Conservation (phyloP, 1,139 yeast species). For the Diutina ranongensis region DNA sequence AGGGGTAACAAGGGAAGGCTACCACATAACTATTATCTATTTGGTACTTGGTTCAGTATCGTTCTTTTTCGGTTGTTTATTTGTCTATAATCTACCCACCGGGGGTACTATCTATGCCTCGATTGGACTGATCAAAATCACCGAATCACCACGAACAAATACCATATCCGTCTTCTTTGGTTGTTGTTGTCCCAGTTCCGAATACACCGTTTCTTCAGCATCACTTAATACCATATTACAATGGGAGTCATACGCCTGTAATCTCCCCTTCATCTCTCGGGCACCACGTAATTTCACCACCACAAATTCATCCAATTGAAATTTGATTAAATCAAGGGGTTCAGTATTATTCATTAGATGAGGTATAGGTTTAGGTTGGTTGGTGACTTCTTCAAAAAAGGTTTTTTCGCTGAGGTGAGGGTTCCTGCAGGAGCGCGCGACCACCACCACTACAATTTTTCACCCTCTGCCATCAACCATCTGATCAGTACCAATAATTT, state of each 20-base stretch:
- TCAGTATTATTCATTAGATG: slow-evolving; percentile 8
- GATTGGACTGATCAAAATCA: slow-evolving; percentile 57
- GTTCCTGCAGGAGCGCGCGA: slow-evolving; percentile 2
- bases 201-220: slow-evolving; percentile 73
- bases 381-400: background rate
- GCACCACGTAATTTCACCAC: slow-evolving; percentile 93
- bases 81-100: background rate
- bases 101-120: slow-evolving; percentile 7
- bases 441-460: slow-evolving; percentile 1
- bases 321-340: slow-evolving; percentile 81
- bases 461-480: background rate
- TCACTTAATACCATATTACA: slow-evolving; percentile 94
- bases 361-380: background rate
- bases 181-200: slow-evolving; percentile 31
- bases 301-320: slow-evolving; percentile 79
- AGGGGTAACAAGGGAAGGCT: too few relatives aligned
- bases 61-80: background rate
- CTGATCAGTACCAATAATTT: too few relatives aligned
- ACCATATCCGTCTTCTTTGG: slow-evolving; percentile 73
- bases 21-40: background rate
- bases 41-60: background rate
- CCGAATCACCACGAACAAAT: slow-evolving; percentile 93
- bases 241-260: slow-evolving; percentile 94
- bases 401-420: background rate
- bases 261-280: slow-evolving; percentile 78